These are phyloP conservation scores for Penicillium hordei DNA, from an alignment of 2,329 filamentous ascomycete genomes.

Conservation along the genomic window DNA sequence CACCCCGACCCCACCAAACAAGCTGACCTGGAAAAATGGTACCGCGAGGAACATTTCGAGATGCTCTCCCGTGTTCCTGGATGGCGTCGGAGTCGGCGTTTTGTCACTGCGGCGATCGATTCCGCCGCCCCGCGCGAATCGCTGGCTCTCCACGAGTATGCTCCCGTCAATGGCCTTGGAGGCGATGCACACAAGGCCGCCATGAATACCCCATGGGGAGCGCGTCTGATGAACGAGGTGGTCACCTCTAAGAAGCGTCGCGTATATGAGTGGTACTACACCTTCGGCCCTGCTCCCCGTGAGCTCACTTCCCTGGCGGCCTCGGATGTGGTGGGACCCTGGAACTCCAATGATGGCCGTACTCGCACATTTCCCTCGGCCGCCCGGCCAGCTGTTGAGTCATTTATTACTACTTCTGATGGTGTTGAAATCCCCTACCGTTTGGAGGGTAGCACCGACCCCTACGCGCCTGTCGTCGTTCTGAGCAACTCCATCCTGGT, in stretches of 20 bases:
- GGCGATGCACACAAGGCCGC: slow-evolving; percentile 65
- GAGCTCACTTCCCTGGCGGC: slow-evolving; percentile 61
- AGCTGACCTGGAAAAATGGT: slow-evolving; percentile 66
- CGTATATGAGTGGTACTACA: slow-evolving; percentile 72
- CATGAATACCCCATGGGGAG: slow-evolving; percentile 61
- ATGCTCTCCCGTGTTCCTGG: slow-evolving; percentile 73
- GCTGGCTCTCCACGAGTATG: slow-evolving; percentile 71
- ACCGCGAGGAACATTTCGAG: slow-evolving; percentile 69
- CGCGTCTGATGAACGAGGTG: slow-evolving; percentile 59
- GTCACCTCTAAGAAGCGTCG: slow-evolving; percentile 59
- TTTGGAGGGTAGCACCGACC: slow-evolving; percentile 69
- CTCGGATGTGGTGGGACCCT: slow-evolving; percentile 50
- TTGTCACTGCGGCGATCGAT: slow-evolving; percentile 65
- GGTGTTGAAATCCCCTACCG: slow-evolving; percentile 69
- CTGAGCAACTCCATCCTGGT: slow-evolving; percentile 81
- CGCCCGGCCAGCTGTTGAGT: slow-evolving; percentile 59
- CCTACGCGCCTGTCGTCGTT: slow-evolving; percentile 68
- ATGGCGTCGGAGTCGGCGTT: slow-evolving; percentile 73
- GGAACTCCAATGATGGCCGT: slow-evolving; percentile 55
- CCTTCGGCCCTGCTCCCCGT: slow-evolving; percentile 72
- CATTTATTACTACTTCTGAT: slow-evolving; percentile 68
- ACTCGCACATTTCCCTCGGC: slow-evolving; percentile 54
- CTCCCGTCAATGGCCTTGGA: slow-evolving; percentile 63
- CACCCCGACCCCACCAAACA: slow-evolving; percentile 52
- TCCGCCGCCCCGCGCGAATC: slow-evolving; percentile 57